Base-by-base conservation (phyloP, 2,329 filamentous ascomycete genomes). In the Geoglossum cookeanum region DNA sequence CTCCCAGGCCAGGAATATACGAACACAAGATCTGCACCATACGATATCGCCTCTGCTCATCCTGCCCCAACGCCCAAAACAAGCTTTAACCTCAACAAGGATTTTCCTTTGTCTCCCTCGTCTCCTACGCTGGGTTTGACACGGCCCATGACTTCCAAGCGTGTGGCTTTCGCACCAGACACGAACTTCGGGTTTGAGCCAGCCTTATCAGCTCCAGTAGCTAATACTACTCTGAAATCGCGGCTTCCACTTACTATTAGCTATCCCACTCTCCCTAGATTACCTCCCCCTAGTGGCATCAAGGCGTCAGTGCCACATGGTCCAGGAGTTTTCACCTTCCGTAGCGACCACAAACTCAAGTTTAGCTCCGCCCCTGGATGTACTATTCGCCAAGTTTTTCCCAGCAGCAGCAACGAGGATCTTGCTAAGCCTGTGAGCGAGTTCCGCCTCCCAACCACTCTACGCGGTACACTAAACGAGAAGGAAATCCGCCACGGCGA, bases 391-490 rank as follows among this genome's bases (percentile, higher is more conserved):
- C 76, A 78, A 45, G 78, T 84, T 39, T 75, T 78, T 17, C 66
- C 71, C 30, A 82, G 79, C 8, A 68, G 75, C 6, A 32, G 5
- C n/a, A 47, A 17, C 9, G 78, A 80, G 64, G 81, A 81, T 63
- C 68, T 71, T 49, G 70, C 70, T 1, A 75, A 73, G 4, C 61
- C 65, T 61, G 22, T 63, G 60, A 55, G 62, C 64, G 3, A 63
- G 62, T 29, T 72, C 75, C 55, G 60, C 59, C 53, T 63, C 67
- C n/a, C 29, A 44, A 74, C 74, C 44, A 74, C 80, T 42, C 73
- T 78, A 3, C 81, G 84, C 62, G 81, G 81, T 22, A 77, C 84
- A 69, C 68, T 72, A 7, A 83, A 79, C 70, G 84, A 84, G 73
- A 84, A 83, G 69, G 77, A 81, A 30, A 74, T 77, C 63, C 74